Percentiles rank a stretch among this genome's conserved stretches.
Evolutionary conservation across 2,329 filamentous ascomycete species (phyloP).

Genomic region (Nannizziopsis barbatae): DNA sequence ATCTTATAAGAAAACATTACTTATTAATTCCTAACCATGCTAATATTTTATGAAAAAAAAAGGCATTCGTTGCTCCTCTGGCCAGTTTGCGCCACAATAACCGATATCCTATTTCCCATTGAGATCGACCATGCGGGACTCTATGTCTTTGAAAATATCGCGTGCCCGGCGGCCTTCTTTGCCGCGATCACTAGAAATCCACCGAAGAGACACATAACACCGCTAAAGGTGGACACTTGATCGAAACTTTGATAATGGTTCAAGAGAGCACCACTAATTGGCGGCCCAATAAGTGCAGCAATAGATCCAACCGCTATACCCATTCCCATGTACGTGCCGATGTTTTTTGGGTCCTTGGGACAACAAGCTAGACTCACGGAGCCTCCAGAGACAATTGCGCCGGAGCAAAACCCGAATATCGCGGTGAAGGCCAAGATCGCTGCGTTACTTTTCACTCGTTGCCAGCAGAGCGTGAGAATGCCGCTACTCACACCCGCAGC

Average conservation of each 20-base stretch:
- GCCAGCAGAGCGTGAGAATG: conserved; percentile 36
- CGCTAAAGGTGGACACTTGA: conserved; percentile 7
- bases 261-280: conserved; percentile 12
- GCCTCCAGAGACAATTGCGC: conserved; percentile 38
- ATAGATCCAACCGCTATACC: conserved; percentile 8
- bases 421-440: conserved; percentile 33
- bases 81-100: too few relatives aligned
- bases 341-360: conserved; percentile 39
- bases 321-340: conserved; percentile 48
- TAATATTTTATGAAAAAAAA: too few relatives aligned
- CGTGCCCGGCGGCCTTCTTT: conserved; percentile 7
- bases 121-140: background rate
- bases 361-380: conserved; percentile 5
- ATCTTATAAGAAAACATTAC: too few relatives aligned
- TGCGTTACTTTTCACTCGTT: conserved; percentile 28
- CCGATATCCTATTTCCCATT: too few relatives aligned
- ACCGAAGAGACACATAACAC: conserved; percentile 1
- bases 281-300: conserved; percentile 11
- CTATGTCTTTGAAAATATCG: conserved; percentile 8
- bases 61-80: too few relatives aligned
- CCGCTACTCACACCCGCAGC: conserved; percentile 34
- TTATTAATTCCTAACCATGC: too few relatives aligned
- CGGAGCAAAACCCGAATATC: conserved; percentile 43
- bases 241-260: conserved; percentile 3
- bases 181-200: background rate